phyloP scores from a whole-genome alignment of 2,329 filamentous ascomycete species.

The Tolypocladium ovalisporum region DNA sequence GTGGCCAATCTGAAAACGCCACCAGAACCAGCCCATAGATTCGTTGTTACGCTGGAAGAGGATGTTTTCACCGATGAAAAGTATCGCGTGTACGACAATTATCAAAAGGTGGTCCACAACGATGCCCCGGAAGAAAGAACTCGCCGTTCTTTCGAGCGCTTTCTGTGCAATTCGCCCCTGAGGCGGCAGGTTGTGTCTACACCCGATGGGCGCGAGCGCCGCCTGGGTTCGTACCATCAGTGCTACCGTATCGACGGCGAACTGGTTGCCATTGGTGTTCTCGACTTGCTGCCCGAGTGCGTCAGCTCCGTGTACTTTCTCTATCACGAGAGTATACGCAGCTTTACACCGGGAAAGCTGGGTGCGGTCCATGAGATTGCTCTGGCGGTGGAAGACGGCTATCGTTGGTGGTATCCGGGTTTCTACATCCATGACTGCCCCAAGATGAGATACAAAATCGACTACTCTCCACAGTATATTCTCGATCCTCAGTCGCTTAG shows the following conservation, averaged over 20 bases:
- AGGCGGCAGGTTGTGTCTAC: conserved; percentile 29
- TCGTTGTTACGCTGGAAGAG: conserved; percentile 59
- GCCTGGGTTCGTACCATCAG: conserved; percentile 67
- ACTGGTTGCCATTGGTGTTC: conserved; percentile 63
- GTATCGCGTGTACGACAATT: conserved; percentile 60
- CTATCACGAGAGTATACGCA: conserved; percentile 65
- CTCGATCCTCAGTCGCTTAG: conserved; percentile 55
- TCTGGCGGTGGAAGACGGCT: conserved; percentile 56
- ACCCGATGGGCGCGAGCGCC: conserved; percentile 38
- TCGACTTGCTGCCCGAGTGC: conserved; percentile 65
- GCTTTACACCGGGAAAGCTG: conserved; percentile 62
- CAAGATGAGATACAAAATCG: conserved; percentile 80
- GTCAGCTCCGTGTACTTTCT: conserved; percentile 79
- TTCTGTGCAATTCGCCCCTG: conserved; percentile 64
- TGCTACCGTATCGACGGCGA: conserved; percentile 70
- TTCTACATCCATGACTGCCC: conserved; percentile 73
- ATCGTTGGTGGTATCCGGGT: conserved; percentile 68
- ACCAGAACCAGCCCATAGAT: conserved; percentile 53
- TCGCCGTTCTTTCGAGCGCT: conserved; percentile 52
- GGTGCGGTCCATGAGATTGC: conserved; percentile 64
- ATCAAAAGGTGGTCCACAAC: conserved; percentile 63
- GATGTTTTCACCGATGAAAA: conserved; percentile 68
- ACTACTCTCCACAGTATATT: conserved; percentile 64
- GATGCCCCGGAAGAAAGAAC: conserved; percentile 51
- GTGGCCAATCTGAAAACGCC: conserved; percentile 39